Percentiles rank a stretch among this genome's conserved stretches.
These are phyloP conservation scores for Cyanidiococcus yangmingshanensis DNA, from an alignment of 23 red algal species.

Conservation along the genomic window DNA sequence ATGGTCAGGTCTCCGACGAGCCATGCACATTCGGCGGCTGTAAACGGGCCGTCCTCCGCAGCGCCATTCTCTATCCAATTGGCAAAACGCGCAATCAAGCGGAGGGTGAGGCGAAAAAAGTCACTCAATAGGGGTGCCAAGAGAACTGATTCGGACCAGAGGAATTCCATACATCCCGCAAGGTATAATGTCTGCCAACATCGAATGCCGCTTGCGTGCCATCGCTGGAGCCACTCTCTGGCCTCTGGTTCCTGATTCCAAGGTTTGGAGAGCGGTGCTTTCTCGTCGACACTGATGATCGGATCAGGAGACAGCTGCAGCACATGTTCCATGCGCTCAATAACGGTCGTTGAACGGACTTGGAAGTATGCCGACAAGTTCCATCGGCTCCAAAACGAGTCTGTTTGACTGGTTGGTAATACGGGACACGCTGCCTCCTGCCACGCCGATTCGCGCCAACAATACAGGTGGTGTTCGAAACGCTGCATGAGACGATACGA, in stretches of 20 bases:
- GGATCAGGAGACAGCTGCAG: background rate
- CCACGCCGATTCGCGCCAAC: background rate
- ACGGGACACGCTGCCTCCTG: background rate
- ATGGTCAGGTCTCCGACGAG: background rate
- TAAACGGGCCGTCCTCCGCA: background rate
- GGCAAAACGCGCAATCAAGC: background rate
- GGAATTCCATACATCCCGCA: background rate
- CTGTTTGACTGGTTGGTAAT: background rate
- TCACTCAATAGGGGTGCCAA: background rate
- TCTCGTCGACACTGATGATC: background rate
- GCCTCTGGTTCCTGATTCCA: background rate
- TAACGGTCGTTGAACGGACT: background rate
- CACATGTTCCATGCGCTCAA: background rate
- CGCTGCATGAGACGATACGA: background rate
- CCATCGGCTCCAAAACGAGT: background rate
- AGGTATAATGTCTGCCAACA: background rate
- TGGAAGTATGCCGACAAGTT: background rate
- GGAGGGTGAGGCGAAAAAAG: background rate
- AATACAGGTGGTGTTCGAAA: background rate
- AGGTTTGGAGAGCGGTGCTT: background rate
- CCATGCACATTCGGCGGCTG: background rate
- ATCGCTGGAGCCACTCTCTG: background rate
- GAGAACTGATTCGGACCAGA: slow-evolving; percentile 6
- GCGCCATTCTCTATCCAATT: background rate
- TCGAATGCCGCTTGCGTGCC: background rate